phyloP scores from a whole-genome alignment of 371 early-diverging fungal genomes.

The Apophysomyces ossiformis region DNA sequence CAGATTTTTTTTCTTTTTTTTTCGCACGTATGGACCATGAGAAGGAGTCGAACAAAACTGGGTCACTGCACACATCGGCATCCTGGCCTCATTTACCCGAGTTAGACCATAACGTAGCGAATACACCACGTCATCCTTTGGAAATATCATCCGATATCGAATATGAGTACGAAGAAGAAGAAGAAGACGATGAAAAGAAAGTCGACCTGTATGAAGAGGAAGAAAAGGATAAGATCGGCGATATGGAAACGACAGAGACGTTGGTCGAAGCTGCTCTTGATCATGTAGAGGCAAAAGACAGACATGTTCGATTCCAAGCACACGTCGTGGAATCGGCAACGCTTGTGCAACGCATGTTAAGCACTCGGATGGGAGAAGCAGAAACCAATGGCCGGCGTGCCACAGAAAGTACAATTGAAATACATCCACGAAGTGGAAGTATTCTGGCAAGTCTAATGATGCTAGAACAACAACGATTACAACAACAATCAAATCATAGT shows the following conservation, averaged over 20 bases:
- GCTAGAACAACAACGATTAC: slow-evolving; percentile 30
- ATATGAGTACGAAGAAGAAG: slow-evolving; percentile 9
- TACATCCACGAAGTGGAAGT: slow-evolving; percentile 27
- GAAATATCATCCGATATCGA: background rate
- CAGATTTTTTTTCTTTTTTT: slow-evolving; percentile 14
- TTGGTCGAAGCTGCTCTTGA: slow-evolving; percentile 44
- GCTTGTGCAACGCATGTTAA: slow-evolving; percentile 41
- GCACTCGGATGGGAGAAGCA: slow-evolving; percentile 14
- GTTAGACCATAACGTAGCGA: background rate
- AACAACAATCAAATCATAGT: background rate
- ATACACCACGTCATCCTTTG: background rate
- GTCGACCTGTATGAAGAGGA: background rate
- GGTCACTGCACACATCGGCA: background rate
- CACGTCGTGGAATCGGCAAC: slow-evolving; percentile 46
- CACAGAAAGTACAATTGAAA: slow-evolving; percentile 17
- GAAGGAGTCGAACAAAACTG: background rate
- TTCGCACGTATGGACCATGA: slow-evolving; percentile 6
- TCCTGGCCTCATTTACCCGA: slow-evolving; percentile 1
- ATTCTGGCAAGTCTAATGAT: slow-evolving; percentile 42
- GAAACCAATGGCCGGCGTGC: background rate
- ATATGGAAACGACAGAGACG: slow-evolving; percentile 22
- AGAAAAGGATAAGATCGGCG: background rate
- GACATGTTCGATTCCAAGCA: slow-evolving; percentile 43
- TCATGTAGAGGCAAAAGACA: slow-evolving; percentile 37
- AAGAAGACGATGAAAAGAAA: background rate